Evolutionary conservation across 2,329 filamentous ascomycete species (phyloP).

Genomic region (Penicillium nordicum): DNA sequence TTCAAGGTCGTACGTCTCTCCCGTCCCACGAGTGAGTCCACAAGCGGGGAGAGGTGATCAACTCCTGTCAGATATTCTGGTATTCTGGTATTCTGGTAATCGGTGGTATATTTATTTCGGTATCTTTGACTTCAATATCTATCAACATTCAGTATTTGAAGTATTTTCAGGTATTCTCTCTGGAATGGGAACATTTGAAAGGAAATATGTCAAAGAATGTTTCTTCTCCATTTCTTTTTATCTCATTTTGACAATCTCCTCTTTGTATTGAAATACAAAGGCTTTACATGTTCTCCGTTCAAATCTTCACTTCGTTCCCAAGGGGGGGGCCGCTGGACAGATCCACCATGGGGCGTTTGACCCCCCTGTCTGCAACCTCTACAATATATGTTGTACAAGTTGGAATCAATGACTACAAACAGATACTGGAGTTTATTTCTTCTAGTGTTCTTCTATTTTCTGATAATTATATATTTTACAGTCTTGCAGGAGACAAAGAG

Average conservation of each 20-base stretch:
- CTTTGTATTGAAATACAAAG: not conserved
- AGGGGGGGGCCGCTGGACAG: not conserved
- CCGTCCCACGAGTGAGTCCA: constrained; percentile 6
- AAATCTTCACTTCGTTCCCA: constrained; percentile 1
- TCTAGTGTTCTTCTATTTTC: not conserved
- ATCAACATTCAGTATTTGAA: not conserved
- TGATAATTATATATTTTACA: not conserved
- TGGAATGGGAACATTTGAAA: not conserved
- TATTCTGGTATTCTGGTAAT: not conserved
- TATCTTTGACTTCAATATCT: not conserved
- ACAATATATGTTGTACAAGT: not conserved
- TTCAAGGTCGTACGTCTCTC: constrained; percentile 1
- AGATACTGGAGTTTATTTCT: not conserved
- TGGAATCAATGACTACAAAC: not conserved
- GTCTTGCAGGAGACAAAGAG: not conserved
- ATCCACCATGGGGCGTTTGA: not conserved
- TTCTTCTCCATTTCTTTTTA: not conserved
- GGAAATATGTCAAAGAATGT: not conserved
- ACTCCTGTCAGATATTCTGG: not conserved
- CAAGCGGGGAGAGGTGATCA: constrained; percentile 5
- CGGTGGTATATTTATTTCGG: not conserved
- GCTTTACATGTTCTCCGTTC: not conserved
- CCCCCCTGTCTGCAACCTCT: constrained; percentile 1
- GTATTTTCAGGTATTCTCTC: not conserved
- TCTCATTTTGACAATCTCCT: not conserved